Evolutionary conservation across 2,329 filamentous ascomycete species (phyloP), one percentile per base, ranked within the genome.

Genomic region (Fusarium fujikuroi): DNA sequence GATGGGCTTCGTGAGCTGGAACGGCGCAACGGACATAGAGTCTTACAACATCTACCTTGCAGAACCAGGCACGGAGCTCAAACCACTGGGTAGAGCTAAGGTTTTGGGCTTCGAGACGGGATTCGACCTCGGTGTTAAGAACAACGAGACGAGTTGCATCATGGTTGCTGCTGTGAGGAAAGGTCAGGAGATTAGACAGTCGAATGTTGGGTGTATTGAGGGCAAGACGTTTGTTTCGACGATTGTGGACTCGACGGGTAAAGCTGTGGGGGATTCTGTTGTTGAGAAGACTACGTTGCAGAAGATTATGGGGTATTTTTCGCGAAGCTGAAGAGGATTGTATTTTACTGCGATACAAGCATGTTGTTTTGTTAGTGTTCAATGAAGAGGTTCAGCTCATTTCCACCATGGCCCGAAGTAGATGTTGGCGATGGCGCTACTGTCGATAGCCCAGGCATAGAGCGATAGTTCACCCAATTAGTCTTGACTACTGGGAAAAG

Each of bases 321-420:
- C 28, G 25, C 34, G 23, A 67, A 46, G 3, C 9, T 95, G 40
- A n/a, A 4, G 23, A 18, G n/a, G 11, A 25, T 32, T 36, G 32
- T 50, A 15, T 28, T 37, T 50, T 32, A 19, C 3, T 43, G 14
- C 4, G 11, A n/a, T 56, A 21, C 37, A 23, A 54, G 50, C 50
- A 30, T 54, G 34, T 42, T n/a, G 2, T 30, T 30, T 42, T 11
- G 30, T 18, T 18, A 12, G 23, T 53, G 12, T 39, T 39, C 14
- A 28, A 53, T 18, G 2, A 37, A 53, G 16, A 5, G 1, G 2
- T 7, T 39, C 34, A 53, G 7, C 23, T 28, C 23, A 39, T 53
- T 53, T 39, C 50, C 34, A 39, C 23, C 19, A 9, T 18, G 50
- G 49, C 23, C 7, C 3, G 0, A 28, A 1, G 7, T n/a, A 11